phyloP scores from a whole-genome alignment of 495 filamentous ascomycete genomes.

The Pyrenula aspistea region DNA sequence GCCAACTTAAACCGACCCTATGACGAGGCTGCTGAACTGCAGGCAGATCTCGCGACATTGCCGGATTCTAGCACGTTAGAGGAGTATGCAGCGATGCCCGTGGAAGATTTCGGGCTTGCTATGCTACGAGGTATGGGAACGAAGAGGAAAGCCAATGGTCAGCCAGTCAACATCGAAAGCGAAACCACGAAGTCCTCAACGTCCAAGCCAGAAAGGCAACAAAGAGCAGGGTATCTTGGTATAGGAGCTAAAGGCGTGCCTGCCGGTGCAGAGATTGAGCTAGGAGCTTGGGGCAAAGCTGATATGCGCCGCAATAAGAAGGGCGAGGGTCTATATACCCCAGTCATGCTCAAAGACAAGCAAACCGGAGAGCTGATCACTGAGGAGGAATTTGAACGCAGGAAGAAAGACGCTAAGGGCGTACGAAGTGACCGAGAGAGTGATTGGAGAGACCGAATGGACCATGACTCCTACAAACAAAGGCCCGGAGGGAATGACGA shows the following conservation, averaged over 20 bases:
- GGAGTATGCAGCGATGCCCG: conserved; percentile 77
- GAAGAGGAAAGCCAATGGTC: conserved; percentile 54
- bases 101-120: conserved; percentile 87
- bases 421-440: conserved; percentile 21
- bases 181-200: conserved; percentile 29
- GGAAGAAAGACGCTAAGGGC: conserved; percentile 31
- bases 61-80: conserved; percentile 66
- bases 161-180: conserved; percentile 33
- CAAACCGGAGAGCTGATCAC: conserved; percentile 55
- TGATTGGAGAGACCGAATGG: conserved; percentile 35
- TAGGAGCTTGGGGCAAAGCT: conserved; percentile 62
- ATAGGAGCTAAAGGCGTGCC: conserved; percentile 64
- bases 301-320: conserved; percentile 45
- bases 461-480: conserved; percentile 32
- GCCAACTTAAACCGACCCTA: conserved; percentile 15
- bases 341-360: conserved; percentile 52
- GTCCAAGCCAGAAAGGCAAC: conserved; percentile 36
- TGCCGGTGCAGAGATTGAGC: conserved; percentile 58
- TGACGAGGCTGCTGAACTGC: conserved; percentile 59
- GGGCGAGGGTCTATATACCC: conserved; percentile 50
- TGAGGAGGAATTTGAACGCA: conserved; percentile 44
- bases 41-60: conserved; percentile 51
- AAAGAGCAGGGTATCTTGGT: conserved; percentile 66
- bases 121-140: conserved; percentile 87
- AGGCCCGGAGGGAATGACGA: conserved; percentile 18